Conservation (phyloP, 495 filamentous ascomycete genomes). For the Penicillium ucsense region DNA sequence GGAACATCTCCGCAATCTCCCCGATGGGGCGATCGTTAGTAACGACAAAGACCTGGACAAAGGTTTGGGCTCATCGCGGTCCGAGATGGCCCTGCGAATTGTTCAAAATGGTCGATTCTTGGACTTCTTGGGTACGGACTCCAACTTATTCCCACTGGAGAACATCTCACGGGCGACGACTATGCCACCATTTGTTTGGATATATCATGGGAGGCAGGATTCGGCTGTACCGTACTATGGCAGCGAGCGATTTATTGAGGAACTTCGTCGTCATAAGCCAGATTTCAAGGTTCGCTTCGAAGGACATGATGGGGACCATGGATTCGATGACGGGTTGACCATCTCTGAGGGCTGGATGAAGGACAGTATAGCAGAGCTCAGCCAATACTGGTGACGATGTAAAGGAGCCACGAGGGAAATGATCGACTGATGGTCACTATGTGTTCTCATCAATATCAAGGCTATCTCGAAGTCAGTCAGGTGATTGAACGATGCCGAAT, state of each 20-base stretch:
- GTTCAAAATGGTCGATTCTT: constrained; percentile 13
- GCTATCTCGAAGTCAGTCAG: no score
- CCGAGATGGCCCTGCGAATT: constrained; percentile 4
- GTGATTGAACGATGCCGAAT: no score
- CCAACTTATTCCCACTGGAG: constrained; percentile 5
- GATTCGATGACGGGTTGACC: constrained; percentile 8
- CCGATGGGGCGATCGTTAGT: background rate
- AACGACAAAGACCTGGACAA: background rate
- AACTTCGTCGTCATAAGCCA: constrained; percentile 1
- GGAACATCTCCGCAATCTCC: constrained; percentile 2
- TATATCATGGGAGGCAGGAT: constrained; percentile 14
- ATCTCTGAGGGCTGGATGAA: constrained; percentile 8
- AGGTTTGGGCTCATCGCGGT: background rate
- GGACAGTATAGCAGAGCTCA: constrained; percentile 1
- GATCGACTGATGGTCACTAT: background rate
- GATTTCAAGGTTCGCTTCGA: constrained; percentile 1
- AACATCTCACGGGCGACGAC: background rate
- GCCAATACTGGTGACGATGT: background rate
- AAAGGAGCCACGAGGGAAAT: background rate
- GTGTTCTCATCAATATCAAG: no score
- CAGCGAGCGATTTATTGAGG: background rate
- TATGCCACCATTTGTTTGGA: constrained; percentile 6
- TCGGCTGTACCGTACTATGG: constrained; percentile 9
- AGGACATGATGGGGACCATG: constrained; percentile 11
- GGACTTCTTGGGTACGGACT: constrained; percentile 6